These are phyloP conservation scores for Coffea humblotiana DNA, from an alignment of 305 asterid genomes.

Conservation along the genomic window DNA sequence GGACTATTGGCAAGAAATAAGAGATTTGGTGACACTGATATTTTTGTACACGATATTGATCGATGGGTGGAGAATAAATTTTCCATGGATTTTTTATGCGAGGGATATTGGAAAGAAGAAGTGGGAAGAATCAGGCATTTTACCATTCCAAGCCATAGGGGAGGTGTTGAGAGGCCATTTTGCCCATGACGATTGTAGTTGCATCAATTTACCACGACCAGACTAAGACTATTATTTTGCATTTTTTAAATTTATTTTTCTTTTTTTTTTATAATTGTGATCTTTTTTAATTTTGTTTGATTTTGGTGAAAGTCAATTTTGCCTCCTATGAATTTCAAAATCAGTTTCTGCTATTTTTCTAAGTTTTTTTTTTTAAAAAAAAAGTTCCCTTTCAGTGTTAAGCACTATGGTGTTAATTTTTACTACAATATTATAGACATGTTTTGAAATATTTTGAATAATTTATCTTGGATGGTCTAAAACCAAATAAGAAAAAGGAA, in stretches of 20 bases:
- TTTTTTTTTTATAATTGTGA: neutral
- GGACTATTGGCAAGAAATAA: slow-evolving; percentile 86
- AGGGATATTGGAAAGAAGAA: slow-evolving; percentile 57
- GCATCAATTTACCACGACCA: neutral
- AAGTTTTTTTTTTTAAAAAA: too few species aligned
- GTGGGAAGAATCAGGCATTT: slow-evolving; percentile 68
- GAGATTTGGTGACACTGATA: slow-evolving; percentile 62
- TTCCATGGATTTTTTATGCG: slow-evolving; percentile 66
- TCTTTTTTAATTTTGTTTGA: neutral
- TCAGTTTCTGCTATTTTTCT: neutral
- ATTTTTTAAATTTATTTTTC: neutral
- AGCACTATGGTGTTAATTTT: neutral
- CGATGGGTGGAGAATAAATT: slow-evolving; percentile 74
- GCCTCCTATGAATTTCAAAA: neutral
- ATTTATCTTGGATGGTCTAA: neutral
- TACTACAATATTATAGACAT: neutral
- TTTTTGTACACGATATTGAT: slow-evolving; percentile 81
- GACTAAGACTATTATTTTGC: neutral
- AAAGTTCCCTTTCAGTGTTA: too few species aligned
- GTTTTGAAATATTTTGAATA: too few species aligned
- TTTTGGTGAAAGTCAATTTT: neutral
- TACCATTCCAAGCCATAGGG: slow-evolving; percentile 56
- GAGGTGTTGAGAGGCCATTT: slow-evolving; percentile 44
- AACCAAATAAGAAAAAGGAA: too few species aligned
- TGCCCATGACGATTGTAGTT: slow-evolving; percentile 46